Evolutionary conservation across 345 rosid genomes (phyloP), one percentile per base, ranked within the genome.

Genomic region (Corchorus olitorius): DNA sequence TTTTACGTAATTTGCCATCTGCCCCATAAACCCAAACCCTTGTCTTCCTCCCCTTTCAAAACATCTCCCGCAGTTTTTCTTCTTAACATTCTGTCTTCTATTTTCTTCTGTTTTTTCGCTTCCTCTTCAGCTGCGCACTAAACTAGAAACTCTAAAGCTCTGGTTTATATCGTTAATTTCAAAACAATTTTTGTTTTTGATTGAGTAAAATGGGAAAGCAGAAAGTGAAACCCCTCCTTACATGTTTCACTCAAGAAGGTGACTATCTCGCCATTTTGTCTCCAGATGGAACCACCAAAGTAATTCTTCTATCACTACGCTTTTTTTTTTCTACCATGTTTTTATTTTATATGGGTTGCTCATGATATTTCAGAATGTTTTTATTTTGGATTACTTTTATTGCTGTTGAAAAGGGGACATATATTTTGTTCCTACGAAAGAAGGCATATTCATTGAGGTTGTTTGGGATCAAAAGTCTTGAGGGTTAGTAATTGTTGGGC

Each of bases 161-260:
- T 50, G 45, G 71, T 73, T 49, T 7, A 0, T 68, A 56, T 67
- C 54, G 14, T 48, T 12, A n/a, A 27, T 39, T 39, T 39, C 14
- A 4, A 35, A 2, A 6, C 27, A 15, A 22, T 34, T 16, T 68
- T 68, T 15, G 56, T 41, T 6, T 49, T 68, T 65, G 70, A 8
- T 68, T 27, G 1, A 48, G 55, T 49, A 27, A 70, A 70, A 87
- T 87, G 93, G 85, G 84, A 15, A 87, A 75, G 72, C 84, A 68
- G 48, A 87, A 82, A 68, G 43, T 76, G 22, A 89, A 86, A 69
- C 78, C 86, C 65, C 75, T 80, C 4, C 70, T 80, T 68, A 79
- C 88, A 19, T 82, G 88, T 45, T 85, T 85, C 70, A 80, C 81
- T 70, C 76, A 78, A 10, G 79, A 78, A 27, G 88, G 83, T 49